Conservation (phyloP, 805 yeast species). For the Candida krabiensis region DNA sequence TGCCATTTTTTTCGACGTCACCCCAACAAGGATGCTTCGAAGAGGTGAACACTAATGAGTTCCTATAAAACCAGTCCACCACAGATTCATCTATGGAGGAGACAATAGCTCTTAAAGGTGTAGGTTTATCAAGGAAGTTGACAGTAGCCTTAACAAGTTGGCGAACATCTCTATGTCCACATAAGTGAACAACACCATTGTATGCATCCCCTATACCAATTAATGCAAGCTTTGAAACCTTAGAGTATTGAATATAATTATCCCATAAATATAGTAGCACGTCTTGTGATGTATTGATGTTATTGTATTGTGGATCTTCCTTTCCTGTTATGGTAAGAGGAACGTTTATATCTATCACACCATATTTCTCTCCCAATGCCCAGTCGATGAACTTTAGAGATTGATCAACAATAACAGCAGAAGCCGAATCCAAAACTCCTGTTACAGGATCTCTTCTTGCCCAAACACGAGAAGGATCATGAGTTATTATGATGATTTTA, state of each 20-base stretch:
- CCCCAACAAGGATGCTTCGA: conserved; percentile 82
- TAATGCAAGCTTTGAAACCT: conserved; percentile 68
- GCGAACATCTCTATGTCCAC: conserved; percentile 77
- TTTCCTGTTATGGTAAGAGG: conserved; percentile 54
- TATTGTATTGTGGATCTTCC: conserved; percentile 56
- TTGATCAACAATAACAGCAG: conserved; percentile 75
- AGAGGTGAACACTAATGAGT: conserved; percentile 80
- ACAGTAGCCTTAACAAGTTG: conserved; percentile 68
- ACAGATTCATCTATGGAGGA: conserved; percentile 87
- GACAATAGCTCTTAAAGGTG: conserved; percentile 72
- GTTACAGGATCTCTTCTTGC: conserved; percentile 77
- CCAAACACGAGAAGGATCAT: conserved; percentile 93
- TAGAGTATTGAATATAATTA: conserved; percentile 77
- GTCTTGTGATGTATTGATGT: conserved; percentile 73
- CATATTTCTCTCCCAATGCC: conserved; percentile 58
- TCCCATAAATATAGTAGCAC: conserved; percentile 84
- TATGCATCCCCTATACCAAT: conserved; percentile 90
- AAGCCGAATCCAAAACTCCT: conserved; percentile 72
- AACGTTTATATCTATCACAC: conserved; percentile 80
- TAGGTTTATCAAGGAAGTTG: conserved; percentile 64
- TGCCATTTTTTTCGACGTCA: conserved; percentile 30
- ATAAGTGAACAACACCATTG: conserved; percentile 79
- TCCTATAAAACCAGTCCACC: conserved; percentile 88
- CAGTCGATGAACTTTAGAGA: conserved; percentile 70
- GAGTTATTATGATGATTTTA: conserved; percentile 70